Conservation (phyloP, 2,329 filamentous ascomycete species). For the Helicocarpus griseus region DNA sequence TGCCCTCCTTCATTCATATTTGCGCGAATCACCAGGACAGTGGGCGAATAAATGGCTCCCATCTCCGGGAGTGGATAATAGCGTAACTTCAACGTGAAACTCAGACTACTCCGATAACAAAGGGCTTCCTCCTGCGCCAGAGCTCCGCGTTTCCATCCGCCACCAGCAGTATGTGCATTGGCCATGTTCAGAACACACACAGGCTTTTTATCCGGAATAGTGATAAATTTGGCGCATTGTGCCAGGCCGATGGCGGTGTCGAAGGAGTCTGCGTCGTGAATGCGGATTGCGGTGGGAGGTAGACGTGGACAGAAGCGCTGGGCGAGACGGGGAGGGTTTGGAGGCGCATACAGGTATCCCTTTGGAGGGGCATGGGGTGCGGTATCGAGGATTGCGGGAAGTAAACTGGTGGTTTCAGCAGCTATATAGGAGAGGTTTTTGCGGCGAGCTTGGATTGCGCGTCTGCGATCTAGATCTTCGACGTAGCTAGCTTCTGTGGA, state of each 20-base stretch:
- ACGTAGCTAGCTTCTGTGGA: constrained; percentile 1
- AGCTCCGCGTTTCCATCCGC: constrained; percentile 53
- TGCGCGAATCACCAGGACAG: constrained; percentile 49
- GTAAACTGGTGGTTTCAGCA: constrained; percentile 38
- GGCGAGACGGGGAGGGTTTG: constrained; percentile 32
- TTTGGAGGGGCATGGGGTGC: constrained; percentile 32
- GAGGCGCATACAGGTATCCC: constrained; percentile 31
- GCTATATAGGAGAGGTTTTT: constrained; percentile 34
- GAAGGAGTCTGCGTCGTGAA: constrained; percentile 50
- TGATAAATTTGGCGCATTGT: constrained; percentile 14
- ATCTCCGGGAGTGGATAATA: constrained; percentile 47
- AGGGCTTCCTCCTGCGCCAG: constrained; percentile 60
- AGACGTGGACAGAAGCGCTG: constrained; percentile 34
- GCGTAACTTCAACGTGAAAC: constrained; percentile 26
- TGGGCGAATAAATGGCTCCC: constrained; percentile 50
- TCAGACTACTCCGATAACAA: constrained; percentile 50
- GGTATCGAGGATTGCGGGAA: constrained; percentile 39
- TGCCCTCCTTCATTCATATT: constrained; percentile 38
- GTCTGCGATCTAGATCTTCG: not conserved
- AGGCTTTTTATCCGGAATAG: constrained; percentile 22
- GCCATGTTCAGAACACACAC: constrained; percentile 60
- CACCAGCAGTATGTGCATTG: constrained; percentile 48
- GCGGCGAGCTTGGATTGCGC: constrained; percentile 7
- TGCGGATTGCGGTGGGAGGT: constrained; percentile 31
- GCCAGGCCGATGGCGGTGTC: constrained; percentile 43